Evolutionary conservation across 768 basidiomycete species (phyloP).

Genomic region (Psilocybe cyanescens): DNA sequence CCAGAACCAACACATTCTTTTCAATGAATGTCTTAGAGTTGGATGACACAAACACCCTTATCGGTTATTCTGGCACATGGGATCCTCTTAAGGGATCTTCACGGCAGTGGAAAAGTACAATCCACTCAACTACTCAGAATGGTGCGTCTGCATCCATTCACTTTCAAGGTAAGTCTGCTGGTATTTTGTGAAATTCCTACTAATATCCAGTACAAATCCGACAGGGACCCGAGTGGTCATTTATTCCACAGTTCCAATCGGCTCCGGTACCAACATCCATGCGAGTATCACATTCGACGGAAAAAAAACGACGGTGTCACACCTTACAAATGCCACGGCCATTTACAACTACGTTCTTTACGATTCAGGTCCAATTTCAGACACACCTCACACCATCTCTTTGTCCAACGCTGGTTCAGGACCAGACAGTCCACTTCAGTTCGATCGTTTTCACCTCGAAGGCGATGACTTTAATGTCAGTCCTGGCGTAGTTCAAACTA

Average conservation of each 20-base stretch:
- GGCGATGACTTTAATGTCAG: neutral
- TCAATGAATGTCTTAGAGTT: neutral
- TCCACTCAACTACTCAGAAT: neutral
- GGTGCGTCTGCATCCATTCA: neutral
- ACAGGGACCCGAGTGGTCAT: neutral
- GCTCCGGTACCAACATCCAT: neutral
- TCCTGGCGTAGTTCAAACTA: neutral
- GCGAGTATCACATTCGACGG: neutral
- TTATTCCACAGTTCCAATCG: conserved; percentile 1
- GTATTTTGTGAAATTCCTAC: neutral
- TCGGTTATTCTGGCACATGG: neutral
- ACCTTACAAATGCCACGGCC: neutral
- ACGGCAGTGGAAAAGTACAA: neutral
- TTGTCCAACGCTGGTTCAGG: neutral
- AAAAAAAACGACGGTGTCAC: neutral
- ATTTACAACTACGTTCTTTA: neutral
- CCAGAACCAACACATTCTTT: neutral
- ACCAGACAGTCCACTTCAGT: neutral
- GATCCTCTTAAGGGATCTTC: neutral
- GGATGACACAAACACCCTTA: neutral
- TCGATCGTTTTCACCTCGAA: neutral
- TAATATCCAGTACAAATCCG: neutral
- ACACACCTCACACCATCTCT: neutral
- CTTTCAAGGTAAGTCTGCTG: neutral
- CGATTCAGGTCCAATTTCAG: neutral